These are phyloP conservation scores for Fragaria nilgerrensis DNA, from an alignment of 306 rosid genomes.

Conservation along the genomic window DNA sequence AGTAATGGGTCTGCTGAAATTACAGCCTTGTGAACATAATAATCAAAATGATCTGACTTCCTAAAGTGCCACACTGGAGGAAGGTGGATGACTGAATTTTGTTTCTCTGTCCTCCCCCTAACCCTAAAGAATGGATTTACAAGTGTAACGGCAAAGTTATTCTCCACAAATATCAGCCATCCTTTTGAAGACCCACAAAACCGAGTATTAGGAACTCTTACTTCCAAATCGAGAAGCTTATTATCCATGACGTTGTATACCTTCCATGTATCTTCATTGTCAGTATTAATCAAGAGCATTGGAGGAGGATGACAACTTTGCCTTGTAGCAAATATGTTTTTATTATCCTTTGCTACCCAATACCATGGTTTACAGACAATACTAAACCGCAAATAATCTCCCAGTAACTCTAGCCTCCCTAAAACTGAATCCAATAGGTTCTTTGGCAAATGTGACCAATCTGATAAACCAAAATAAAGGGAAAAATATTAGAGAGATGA, in stretches of 20 bases:
- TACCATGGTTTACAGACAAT: slow-evolving; percentile 2
- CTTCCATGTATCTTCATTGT: not conserved
- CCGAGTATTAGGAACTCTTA: not conserved
- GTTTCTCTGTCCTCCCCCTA: not conserved
- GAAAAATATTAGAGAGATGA: too few relatives aligned
- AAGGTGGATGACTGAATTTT: not conserved
- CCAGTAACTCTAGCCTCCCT: not conserved
- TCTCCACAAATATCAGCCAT: not conserved
- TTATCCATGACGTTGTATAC: not conserved
- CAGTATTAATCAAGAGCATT: not conserved
- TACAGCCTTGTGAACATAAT: not conserved
- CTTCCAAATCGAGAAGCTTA: not conserved
- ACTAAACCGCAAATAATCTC: not conserved
- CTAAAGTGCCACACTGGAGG: not conserved
- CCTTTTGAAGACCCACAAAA: slow-evolving; percentile 4
- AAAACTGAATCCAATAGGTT: not conserved
- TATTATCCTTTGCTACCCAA: not conserved
- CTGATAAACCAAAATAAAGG: not conserved
- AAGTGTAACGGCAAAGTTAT: not conserved
- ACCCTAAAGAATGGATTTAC: not conserved
- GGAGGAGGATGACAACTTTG: not conserved
- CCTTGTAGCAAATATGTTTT: too few relatives aligned
- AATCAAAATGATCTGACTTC: too few relatives aligned
- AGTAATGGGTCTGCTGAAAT: not conserved
- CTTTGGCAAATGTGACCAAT: slow-evolving; percentile 1